phyloP scores from a whole-genome alignment of 208 protist genomes.

The Trypanosoma melophagium region DNA sequence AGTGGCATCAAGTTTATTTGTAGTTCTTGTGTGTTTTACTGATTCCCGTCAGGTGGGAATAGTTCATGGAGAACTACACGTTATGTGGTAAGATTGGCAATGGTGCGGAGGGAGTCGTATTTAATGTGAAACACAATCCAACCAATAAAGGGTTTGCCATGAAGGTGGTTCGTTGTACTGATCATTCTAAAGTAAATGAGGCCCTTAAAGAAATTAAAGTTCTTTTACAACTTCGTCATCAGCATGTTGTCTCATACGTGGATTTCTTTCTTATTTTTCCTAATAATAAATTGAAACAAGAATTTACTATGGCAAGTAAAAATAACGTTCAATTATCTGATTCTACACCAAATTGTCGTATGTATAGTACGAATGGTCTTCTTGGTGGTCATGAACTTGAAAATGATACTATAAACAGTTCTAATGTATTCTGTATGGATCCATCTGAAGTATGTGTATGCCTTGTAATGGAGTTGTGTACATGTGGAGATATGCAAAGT shows the following conservation, averaged over 20 bases:
- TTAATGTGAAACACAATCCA: slow-evolving; percentile 54
- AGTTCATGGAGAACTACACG: slow-evolving; percentile 84
- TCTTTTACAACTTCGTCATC: slow-evolving; percentile 73
- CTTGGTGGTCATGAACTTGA: background rate
- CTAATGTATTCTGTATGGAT: slow-evolving; percentile 6
- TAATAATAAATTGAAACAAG: slow-evolving; percentile 43
- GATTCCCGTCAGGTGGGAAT: too few species aligned
- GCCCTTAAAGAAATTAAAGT: slow-evolving; percentile 89
- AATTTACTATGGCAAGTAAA: slow-evolving; percentile 37
- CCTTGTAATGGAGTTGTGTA: slow-evolving; percentile 88
- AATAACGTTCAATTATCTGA: slow-evolving; percentile 8
- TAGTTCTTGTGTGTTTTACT: too few species aligned
- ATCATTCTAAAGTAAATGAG: slow-evolving; percentile 63
- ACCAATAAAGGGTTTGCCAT: slow-evolving; percentile 68
- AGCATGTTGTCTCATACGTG: slow-evolving; percentile 79
- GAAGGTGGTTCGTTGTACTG: slow-evolving; percentile 80
- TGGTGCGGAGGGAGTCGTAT: slow-evolving; percentile 83
- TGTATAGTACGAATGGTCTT: slow-evolving; percentile 28
- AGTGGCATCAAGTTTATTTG: too few species aligned
- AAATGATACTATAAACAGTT: background rate
- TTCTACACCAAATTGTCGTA: slow-evolving; percentile 1
- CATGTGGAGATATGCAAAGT: slow-evolving; percentile 69
- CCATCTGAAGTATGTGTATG: slow-evolving; percentile 52
- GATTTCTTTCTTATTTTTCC: slow-evolving; percentile 89
- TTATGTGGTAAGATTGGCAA: slow-evolving; percentile 64